phyloP scores from a whole-genome alignment of 2,329 filamentous ascomycete genomes.

The Paecilomyces variotii region DNA sequence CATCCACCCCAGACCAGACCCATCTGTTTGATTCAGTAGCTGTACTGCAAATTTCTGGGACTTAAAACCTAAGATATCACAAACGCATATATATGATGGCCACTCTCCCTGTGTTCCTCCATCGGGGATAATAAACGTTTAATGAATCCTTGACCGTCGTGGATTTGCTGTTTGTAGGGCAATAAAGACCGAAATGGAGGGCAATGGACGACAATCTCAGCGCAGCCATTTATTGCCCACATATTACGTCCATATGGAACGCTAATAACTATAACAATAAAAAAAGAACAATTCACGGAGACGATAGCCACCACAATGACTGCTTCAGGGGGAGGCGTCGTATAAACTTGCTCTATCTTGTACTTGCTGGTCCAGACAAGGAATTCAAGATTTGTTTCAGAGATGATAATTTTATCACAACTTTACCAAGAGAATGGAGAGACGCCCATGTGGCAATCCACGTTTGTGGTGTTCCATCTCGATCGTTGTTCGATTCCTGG shows the following conservation, averaged over 20 bases:
- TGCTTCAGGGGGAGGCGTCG: constrained; percentile 13
- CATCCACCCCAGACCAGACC: too few relatives aligned
- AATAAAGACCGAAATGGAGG: constrained; percentile 16
- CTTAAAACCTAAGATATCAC: too few relatives aligned
- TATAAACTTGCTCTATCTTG: background rate
- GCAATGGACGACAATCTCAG: constrained; percentile 32
- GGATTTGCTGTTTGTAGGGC: constrained; percentile 10
- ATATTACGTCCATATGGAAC: too few relatives aligned
- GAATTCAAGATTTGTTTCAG: background rate
- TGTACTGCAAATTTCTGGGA: too few relatives aligned
- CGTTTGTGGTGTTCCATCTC: background rate
- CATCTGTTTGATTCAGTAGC: too few relatives aligned
- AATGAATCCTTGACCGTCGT: constrained; percentile 21
- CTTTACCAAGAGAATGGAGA: background rate
- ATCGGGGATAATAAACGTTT: constrained; percentile 13
- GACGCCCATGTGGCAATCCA: background rate
- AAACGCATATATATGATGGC: too few relatives aligned
- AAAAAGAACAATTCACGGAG: constrained; percentile 10
- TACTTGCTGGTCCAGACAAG: background rate
- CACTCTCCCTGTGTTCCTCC: constrained; percentile 5
- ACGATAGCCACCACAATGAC: constrained; percentile 20
- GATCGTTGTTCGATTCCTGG: background rate
- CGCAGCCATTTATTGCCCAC: constrained; percentile 18
- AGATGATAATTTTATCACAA: background rate
- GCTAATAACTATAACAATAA: background rate